Evolutionary conservation across 306 rosid species (phyloP).

Genomic region (Cicer cuneatum): DNA sequence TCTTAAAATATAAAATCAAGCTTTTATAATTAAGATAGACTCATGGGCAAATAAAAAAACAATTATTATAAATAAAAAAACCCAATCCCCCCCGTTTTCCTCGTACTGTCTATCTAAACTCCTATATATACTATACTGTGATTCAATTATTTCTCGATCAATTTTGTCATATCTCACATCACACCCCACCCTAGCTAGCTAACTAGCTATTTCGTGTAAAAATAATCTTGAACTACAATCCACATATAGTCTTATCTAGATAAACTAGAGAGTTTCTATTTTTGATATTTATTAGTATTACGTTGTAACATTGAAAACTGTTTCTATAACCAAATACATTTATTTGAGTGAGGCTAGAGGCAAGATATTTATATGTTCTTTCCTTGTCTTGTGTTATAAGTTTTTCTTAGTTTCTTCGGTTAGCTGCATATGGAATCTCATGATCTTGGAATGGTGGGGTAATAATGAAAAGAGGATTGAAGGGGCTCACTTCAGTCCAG

Average conservation of each 20-base stretch:
- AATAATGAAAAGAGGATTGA: slow-evolving; percentile 3
- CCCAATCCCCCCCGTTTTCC: slow-evolving; percentile 18
- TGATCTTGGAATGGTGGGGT: no score
- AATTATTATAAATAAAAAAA: background rate
- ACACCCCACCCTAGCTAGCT: slow-evolving; percentile 13
- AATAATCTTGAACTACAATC: background rate
- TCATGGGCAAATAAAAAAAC: no score
- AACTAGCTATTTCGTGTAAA: slow-evolving; percentile 4
- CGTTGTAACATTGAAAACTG: no score
- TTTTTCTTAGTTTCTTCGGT: no score
- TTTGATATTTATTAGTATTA: no score
- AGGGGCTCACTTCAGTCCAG: slow-evolving; percentile 99
- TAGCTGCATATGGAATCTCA: no score
- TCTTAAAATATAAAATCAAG: no score
- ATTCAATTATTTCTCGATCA: background rate
- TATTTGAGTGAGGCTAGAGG: background rate
- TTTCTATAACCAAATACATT: background rate
- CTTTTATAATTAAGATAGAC: no score
- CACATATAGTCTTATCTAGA: no score
- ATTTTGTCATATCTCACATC: background rate
- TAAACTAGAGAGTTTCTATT: background rate
- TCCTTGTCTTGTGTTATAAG: background rate
- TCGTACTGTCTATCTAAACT: slow-evolving; percentile 35
- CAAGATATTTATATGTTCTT: background rate
- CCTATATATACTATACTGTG: background rate